Evolutionary conservation across 2,329 filamentous ascomycete species (phyloP), one percentile per base, ranked within the genome.

Genomic region (Pseudogymnoascus sp.): DNA sequence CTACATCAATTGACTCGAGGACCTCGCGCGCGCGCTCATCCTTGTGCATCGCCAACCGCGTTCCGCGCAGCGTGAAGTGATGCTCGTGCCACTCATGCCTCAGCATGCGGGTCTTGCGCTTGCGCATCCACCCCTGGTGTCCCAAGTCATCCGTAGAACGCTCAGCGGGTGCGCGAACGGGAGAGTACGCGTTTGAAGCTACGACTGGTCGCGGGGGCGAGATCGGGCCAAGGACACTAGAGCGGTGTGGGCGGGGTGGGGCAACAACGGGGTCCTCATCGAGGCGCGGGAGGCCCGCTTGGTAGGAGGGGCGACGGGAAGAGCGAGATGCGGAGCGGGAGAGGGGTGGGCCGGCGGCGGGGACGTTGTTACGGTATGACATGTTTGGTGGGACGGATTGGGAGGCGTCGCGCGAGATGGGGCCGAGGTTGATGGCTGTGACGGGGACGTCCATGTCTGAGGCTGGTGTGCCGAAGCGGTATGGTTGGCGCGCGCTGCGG

Each of bases 361-460:
- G 64, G 64, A 73, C 73, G 65, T 74, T 71, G 45, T 78, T 74
- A 34, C 86, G 84, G 79, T 89, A 96, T 73, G 86, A 87, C 92
- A 97, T 96, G 77, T 96, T 87, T 5, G 93, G 93, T 47, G 93
- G 93, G 0, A 97, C 93, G 4, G 93, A 97, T 75, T 96, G 91
- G 26, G 91, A 96, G 57, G 82, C 80, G 71, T 95, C 88, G 61
- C 93, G 88, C 51, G 88, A 82, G 34, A 96, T 80, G 5, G 90
- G 90, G 0, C 88, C 90, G 14, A 86, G 70, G 1, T 85, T 84
- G 47, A 93, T 80, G 2, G 87, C 83, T 0, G 90, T 95, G 65
- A 96, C 77, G 0, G 93, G 93, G 11, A 93, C 86, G 73, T 97
- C 93, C 81, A 93, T 88, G 72, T 96, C 92, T 1, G 93, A 96